phyloP scores from a whole-genome alignment of 768 basidiomycete species.

The Exsudoporus frostii region DNA sequence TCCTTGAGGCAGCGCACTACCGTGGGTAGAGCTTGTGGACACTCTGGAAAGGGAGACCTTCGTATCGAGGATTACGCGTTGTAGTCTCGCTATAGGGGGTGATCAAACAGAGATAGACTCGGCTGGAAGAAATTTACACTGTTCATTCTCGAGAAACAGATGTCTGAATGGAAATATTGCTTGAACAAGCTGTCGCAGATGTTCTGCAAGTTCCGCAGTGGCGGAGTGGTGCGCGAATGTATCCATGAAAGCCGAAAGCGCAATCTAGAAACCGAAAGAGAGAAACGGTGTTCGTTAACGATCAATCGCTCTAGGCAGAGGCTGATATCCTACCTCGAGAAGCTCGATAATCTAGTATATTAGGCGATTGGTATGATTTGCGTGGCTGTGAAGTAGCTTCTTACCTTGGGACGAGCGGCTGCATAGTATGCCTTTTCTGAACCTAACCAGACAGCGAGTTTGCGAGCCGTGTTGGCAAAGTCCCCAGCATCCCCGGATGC shows the following conservation, averaged over 20 bases:
- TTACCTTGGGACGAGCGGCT: slow-evolving; percentile 47
- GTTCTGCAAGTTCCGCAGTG: slow-evolving; percentile 2
- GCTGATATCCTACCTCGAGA: slow-evolving; percentile 39
- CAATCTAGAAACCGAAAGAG: slow-evolving; percentile 18
- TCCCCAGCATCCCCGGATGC: slow-evolving; percentile 26
- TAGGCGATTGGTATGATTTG: slow-evolving; percentile 1
- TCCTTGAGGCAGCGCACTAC: neutral
- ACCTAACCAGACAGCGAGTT: slow-evolving; percentile 43
- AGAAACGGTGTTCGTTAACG: neutral
- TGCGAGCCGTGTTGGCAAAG: slow-evolving; percentile 27
- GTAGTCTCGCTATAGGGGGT: slow-evolving; percentile 17
- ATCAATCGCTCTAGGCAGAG: neutral
- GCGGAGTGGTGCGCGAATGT: slow-evolving; percentile 4
- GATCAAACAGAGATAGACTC: neutral
- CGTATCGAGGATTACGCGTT: slow-evolving; percentile 14
- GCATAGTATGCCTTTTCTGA: slow-evolving; percentile 52
- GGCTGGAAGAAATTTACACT: slow-evolving; percentile 11
- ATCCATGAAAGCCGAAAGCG: slow-evolving; percentile 15
- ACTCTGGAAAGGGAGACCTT: neutral
- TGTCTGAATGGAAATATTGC: slow-evolving; percentile 19
- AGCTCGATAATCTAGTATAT: slow-evolving; percentile 47
- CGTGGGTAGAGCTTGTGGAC: neutral
- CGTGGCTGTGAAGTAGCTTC: slow-evolving; percentile 5
- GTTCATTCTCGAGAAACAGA: slow-evolving; percentile 20
- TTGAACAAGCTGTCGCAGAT: slow-evolving; percentile 18